These are phyloP conservation scores for Iberis pinnata DNA, from an alignment of 345 rosid genomes.

Conservation along the genomic window DNA sequence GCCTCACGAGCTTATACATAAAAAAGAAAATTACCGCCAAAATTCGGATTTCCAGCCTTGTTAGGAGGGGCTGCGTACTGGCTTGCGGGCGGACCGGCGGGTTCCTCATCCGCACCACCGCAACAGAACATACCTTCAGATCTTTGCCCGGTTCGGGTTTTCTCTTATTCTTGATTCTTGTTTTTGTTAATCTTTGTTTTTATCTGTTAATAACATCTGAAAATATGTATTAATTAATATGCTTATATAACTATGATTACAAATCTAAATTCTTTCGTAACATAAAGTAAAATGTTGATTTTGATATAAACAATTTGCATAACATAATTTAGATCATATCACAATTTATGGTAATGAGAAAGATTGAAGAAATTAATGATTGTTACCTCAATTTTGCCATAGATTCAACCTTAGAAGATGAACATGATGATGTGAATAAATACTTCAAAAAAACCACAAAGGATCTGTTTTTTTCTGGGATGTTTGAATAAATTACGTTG, in stretches of 20 bases:
- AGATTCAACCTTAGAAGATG: slow-evolving; percentile 2
- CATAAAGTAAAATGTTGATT: not conserved
- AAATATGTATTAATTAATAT: not conserved
- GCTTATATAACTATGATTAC: not conserved
- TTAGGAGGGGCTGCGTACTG: slow-evolving; percentile 68
- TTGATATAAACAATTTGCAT: not conserved
- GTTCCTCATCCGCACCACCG: slow-evolving; percentile 83
- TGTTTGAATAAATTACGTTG: slow-evolving; percentile 7
- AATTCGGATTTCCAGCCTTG: slow-evolving; percentile 48
- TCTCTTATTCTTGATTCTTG: slow-evolving; percentile 17
- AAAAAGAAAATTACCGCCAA: slow-evolving; percentile 27
- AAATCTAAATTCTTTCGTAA: not conserved
- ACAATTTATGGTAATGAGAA: not conserved
- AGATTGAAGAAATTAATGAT: slow-evolving; percentile 10
- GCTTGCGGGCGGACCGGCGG: slow-evolving; percentile 54
- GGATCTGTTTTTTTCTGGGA: not conserved
- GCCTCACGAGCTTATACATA: too few relatives aligned
- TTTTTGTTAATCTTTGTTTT: slow-evolving; percentile 11
- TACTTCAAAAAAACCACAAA: slow-evolving; percentile 10
- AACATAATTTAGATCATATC: not conserved
- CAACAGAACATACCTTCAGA: slow-evolving; percentile 72
- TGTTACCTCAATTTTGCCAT: slow-evolving; percentile 26
- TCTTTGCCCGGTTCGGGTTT: slow-evolving; percentile 8
- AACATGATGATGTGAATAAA: slow-evolving; percentile 3
- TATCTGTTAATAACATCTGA: slow-evolving; percentile 20